Base-by-base conservation (phyloP, 2,329 filamentous ascomycete genomes). In the Coleophoma eucalyptorum region DNA sequence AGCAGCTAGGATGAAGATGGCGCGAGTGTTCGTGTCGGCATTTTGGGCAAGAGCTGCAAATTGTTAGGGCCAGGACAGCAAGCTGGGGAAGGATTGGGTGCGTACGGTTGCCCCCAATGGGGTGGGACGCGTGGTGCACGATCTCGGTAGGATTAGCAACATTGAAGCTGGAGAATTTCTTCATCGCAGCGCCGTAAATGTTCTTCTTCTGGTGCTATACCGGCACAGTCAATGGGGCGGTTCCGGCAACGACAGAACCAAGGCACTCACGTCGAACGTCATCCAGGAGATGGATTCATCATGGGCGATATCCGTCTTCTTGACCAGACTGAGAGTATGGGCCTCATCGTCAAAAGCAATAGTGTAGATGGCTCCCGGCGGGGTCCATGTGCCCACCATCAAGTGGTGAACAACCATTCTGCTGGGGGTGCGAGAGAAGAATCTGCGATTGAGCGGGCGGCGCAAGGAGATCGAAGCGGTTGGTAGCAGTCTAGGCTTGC, bases 241-340 rank as follows among this genome's bases (percentile, higher is more conserved):
- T 8, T 35, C 16, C 18, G n/a, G 13, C 16, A 48, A 8, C 46
- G 49, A 10, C 52, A 42, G n/a, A 4, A 46, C 40, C 43, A 12
- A 38, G 35, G 3, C 19, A 64, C 86, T 72, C 74, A 90, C 89
- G 67, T 90, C 87, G 64, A 95, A 93, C 15, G 89, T 86, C 87
- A 96, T 93, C 90, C 90, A 96, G 53, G 90, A 95, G 58, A 96
- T 94, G 7, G 90, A 89, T 70, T 96, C 89, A 57, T 93, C 87
- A 48, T 87, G 71, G 4, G 89, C 86, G 50, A 95, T 94, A 52
- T 84, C 82, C 1, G 89, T 94, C 61, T 86, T 84, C 73, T 93
- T 91, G 64, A 95, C 73, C 63, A 94, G 71, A 58, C 86, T 80
- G 54, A 95, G 72, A 6, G 84, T 86, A 57, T 91, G 73, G 37